A percentile compares a stretch with the other conserved stretches of the same genome.
Conservation (phyloP, 164 flowering plant genomes). For the Piper longum region DNA sequence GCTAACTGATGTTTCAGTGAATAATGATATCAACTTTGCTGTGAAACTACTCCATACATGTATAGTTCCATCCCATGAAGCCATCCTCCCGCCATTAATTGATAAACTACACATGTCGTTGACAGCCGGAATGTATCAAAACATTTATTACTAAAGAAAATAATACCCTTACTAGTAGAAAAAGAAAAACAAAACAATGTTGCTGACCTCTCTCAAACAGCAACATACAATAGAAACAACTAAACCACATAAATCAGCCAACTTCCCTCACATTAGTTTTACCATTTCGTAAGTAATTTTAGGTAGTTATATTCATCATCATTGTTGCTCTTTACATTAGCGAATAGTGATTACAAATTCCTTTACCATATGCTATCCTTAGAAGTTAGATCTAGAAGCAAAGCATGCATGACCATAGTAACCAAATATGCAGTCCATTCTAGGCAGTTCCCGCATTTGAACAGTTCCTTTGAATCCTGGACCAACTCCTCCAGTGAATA, state of each 20-base stretch:
- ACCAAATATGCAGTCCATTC: slow-evolving; percentile 56
- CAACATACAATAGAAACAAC: neutral
- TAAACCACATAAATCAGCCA: neutral
- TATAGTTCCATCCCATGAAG: slow-evolving; percentile 95
- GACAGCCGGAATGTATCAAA: slow-evolving; percentile 49
- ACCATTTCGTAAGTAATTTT: neutral
- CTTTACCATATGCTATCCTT: neutral
- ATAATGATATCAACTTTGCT: slow-evolving; percentile 53
- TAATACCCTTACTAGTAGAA: too few relatives aligned
- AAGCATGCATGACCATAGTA: slow-evolving; percentile 92
- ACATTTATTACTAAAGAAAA: neutral
- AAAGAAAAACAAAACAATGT: neutral
- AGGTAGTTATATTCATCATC: too few relatives aligned
- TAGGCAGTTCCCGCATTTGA: slow-evolving; percentile 78
- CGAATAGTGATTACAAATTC: neutral
- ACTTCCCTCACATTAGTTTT: neutral
- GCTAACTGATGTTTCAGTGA: slow-evolving; percentile 50
- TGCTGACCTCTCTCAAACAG: neutral
- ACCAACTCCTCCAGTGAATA: slow-evolving; percentile 85
- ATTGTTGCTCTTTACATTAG: neutral
- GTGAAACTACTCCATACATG: slow-evolving; percentile 88
- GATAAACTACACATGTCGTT: slow-evolving; percentile 67
- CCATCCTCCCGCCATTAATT: slow-evolving; percentile 51
- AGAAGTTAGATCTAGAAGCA: neutral
- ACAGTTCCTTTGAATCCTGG: slow-evolving; percentile 91